Percentiles rank a stretch among this genome's conserved stretches.
Conservation (phyloP, 768 basidiomycete species). For the Lyophyllum shimeji region DNA sequence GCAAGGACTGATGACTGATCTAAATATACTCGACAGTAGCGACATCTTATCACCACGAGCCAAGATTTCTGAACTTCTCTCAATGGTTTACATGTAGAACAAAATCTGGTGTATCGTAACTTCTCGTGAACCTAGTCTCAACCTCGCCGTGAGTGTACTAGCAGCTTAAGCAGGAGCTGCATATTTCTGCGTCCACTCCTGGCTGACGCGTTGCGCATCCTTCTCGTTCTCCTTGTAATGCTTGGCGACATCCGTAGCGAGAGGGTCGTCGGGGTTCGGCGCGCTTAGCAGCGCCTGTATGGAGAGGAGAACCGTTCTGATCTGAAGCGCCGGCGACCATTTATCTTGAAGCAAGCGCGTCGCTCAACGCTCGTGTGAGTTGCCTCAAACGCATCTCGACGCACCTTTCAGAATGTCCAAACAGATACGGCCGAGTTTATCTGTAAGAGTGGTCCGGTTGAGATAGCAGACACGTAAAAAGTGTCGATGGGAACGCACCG, state of each 20-base stretch:
- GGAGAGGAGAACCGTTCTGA: slow-evolving; percentile 95
- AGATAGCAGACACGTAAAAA: background rate
- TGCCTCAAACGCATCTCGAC: slow-evolving; percentile 15
- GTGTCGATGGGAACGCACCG: slow-evolving; percentile 53
- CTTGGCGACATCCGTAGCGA: slow-evolving; percentile 94
- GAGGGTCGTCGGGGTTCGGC: slow-evolving; percentile 95
- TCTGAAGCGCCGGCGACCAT: slow-evolving; percentile 99
- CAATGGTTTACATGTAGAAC: slow-evolving; percentile 4
- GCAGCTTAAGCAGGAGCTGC: slow-evolving; percentile 38
- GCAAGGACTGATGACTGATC: slow-evolving; percentile 16
- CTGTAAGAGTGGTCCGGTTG: slow-evolving; percentile 38
- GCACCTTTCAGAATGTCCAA: slow-evolving; percentile 95
- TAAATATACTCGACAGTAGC: slow-evolving; percentile 17
- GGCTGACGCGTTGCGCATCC: slow-evolving; percentile 88
- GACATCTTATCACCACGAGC: slow-evolving; percentile 15
- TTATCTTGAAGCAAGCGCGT: slow-evolving; percentile 61
- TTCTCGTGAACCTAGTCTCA: background rate
- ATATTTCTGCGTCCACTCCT: slow-evolving; percentile 94
- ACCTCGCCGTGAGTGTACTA: background rate
- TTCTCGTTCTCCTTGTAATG: slow-evolving; percentile 98
- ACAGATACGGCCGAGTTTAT: slow-evolving; percentile 98
- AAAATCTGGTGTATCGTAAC: background rate
- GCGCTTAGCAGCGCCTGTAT: slow-evolving; percentile 95
- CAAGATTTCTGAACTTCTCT: slow-evolving; percentile 6
- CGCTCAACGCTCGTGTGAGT: background rate